Conservation (phyloP, 305 asterid species). For the Solanum hybrid region DNA sequence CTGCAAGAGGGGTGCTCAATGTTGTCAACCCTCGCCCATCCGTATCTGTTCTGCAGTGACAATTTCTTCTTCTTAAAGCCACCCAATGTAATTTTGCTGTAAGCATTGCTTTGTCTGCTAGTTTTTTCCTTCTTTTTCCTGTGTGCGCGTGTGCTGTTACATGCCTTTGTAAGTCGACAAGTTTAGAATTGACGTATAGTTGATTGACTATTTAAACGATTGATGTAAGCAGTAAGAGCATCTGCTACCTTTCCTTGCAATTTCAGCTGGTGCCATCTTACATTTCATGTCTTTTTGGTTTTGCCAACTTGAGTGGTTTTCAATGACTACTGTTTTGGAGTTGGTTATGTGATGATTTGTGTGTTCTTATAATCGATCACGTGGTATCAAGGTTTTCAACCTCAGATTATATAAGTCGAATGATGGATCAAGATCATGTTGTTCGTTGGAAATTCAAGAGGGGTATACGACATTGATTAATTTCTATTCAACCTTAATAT, state of each 20-base stretch:
- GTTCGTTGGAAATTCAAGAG: neutral
- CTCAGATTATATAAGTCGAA: neutral
- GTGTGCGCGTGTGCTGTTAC: neutral
- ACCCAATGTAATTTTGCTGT: neutral
- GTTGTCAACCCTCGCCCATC: conserved; percentile 79
- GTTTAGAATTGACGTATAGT: neutral
- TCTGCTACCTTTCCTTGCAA: neutral
- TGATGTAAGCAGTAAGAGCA: neutral
- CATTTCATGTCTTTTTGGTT: neutral
- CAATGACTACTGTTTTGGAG: neutral
- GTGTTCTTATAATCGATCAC: neutral
- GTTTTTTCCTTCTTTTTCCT: neutral
- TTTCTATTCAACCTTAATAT: neutral
- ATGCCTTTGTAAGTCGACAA: neutral
- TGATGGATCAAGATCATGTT: neutral
- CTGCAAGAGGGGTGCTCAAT: conserved; percentile 90
- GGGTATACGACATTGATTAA: neutral
- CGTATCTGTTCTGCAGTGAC: conserved; percentile 37
- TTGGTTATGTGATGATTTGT: neutral
- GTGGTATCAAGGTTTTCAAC: neutral
- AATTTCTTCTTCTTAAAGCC: neutral
- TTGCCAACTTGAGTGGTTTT: neutral
- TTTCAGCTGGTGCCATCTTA: neutral
- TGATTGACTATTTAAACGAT: neutral
- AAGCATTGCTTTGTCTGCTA: neutral